Base-by-base conservation (phyloP, 306 rosid genomes). In the Rubus idaeus region DNA sequence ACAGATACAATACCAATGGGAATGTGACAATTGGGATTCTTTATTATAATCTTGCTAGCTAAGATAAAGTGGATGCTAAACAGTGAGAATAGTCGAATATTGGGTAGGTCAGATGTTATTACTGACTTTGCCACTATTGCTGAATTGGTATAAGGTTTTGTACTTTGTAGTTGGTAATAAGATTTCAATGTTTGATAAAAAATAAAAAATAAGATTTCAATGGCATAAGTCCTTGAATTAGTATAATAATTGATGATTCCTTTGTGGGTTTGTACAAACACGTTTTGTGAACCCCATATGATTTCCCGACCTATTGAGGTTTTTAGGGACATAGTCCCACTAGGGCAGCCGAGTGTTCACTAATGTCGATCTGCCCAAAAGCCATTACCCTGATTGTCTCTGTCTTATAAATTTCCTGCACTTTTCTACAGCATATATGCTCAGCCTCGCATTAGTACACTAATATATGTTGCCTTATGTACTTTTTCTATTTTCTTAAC, bases 1-100 rank as follows among this genome's bases (percentile, higher is more conserved):
- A 81, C 18, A 90, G 96, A 90, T 92, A 85, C 71, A 87, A 21
- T 4, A 12, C 85, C 89, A 88, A 70, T 91, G 76, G 39, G 17
- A 52, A 49, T 14, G 75, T 56, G 89, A 68, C 89, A 85, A 52
- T 69, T 63, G 80, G 83, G 53, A 84, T 56, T 74, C 68, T 76
- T 60, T 84, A 76, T 53, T 74, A 35, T 84, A 73, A 80, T 82
- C 70, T 78, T 74, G 88, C 82, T 41, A 78, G 53, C 26, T 23
- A 56, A 57, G 80, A 85, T 81, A 75, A 78, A 79, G 88, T 65
- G 74, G 63, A 67, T 75, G 74, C 79, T 5, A 35, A 6, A 70
- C 30, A 35, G 83, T 78, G 66, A 85, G 68, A 72, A 68, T 51
- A n/a, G n/a, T 76, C 79, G 87, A 91, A 89, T 91, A 91, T 82